phyloP scores from a whole-genome alignment of 2,329 filamentous ascomycete genomes.

The Fusarium pilosicola region DNA sequence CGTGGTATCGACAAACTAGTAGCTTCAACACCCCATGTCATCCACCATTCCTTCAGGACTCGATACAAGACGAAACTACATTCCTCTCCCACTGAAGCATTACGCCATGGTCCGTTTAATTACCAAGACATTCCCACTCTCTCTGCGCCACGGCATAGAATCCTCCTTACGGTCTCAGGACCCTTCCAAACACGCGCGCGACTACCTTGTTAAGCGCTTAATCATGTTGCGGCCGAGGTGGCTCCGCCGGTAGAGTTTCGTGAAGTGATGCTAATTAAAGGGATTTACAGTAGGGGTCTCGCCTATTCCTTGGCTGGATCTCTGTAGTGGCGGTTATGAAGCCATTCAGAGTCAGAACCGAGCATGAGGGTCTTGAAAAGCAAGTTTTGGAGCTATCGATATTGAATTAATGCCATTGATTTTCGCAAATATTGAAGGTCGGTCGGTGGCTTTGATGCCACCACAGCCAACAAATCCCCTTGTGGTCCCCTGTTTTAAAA shows the following conservation, averaged over 20 bases:
- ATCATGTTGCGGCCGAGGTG: background rate
- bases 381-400: background rate
- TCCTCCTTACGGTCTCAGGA: constrained; percentile 15
- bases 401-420: background rate
- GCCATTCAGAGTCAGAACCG: background rate
- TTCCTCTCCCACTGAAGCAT: constrained; percentile 9
- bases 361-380: background rate
- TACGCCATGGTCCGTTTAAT: constrained; percentile 19
- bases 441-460: background rate
- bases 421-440: background rate
- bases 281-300: constrained; percentile 7
- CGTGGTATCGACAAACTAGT: background rate
- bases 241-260: background rate
- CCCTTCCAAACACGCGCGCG: constrained; percentile 39
- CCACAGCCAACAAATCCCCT: constrained; percentile 12
- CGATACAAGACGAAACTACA: constrained; percentile 4
- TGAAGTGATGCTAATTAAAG: background rate
- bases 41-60: constrained; percentile 1
- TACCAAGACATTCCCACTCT: background rate
- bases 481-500: constrained; percentile 27
- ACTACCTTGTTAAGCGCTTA: constrained; percentile 29
- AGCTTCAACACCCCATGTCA: background rate
- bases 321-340: constrained; percentile 9
- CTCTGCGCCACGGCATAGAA: constrained; percentile 3
- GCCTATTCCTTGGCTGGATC: background rate